Evolutionary conservation across 768 basidiomycete species (phyloP), one percentile per base, ranked within the genome.

Genomic region (Boletus insuetus): DNA sequence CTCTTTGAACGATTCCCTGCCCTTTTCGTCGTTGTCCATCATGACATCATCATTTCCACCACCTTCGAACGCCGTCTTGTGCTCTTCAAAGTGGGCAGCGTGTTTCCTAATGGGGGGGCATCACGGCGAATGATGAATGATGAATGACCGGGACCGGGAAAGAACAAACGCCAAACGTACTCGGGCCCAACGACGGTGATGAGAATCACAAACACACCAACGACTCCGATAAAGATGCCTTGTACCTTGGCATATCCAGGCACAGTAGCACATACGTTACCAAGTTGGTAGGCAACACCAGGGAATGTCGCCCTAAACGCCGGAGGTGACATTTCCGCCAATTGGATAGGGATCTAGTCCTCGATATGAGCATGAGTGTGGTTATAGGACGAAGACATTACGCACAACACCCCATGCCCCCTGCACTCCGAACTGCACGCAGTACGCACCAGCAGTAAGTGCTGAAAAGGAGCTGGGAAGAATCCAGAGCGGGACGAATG

Each of bases 301-400:
- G 88, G 88, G 78, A 92, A 94, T 2, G 89, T 88, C 4, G 91
- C 89, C 55, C 94, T 80, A 80, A 94, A 95, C 0, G 90, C 92
- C 0, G 91, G 87, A 9, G 94, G 94, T 0, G 89, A 89, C 76
- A 93, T 82, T 73, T 97, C 93, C 6, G 84, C 79, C 35, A 95
- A 75, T 69, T 87, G 88, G 60, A 94, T 87, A 5, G 91, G 91
- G 68, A 83, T 80, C 78, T 77, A 49, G 16, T 0, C 6, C 9
- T 8, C 22, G 13, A 20, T 7, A 14, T 58, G 5, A 58, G 39
- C 8, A 38, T 8, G 13, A n/a, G 43, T 9, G 37, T 24, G 7
- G 13, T 20, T 9, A 38, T 0, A 16, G 11, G 29, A 13, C 8
- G 7, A 46, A 39, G 31, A 37, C 7, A 12, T 44, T 51, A 68